Evolutionary conservation across 1,284 basidiomycete genomes (phyloP).

Genomic region (Rhodotorula mucilaginosa): DNA sequence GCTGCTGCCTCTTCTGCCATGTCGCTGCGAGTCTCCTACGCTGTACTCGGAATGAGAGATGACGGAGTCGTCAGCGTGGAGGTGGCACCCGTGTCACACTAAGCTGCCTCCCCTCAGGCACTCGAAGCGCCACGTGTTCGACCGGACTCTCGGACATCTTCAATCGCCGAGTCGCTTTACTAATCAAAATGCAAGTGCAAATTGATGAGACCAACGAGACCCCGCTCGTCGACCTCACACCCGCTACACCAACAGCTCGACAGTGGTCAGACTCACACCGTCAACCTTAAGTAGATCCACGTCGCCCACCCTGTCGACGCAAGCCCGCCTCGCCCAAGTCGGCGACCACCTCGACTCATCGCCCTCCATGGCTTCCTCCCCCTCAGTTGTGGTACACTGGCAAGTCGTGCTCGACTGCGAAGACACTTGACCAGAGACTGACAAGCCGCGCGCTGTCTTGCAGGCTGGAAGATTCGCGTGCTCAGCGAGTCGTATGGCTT

Average conservation of each 20-base stretch:
- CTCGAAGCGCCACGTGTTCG: too few species aligned
- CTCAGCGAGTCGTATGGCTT: constrained; percentile 42
- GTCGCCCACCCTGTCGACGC: constrained; percentile 4
- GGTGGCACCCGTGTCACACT: too few species aligned
- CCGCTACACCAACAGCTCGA: too few species aligned
- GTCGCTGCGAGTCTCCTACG: too few species aligned
- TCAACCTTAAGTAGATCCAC: background rate
- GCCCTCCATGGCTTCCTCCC: background rate
- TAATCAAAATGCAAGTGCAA: too few species aligned
- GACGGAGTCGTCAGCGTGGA: too few species aligned
- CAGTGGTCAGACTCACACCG: background rate
- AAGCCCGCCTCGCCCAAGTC: constrained; percentile 1
- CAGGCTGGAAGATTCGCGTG: constrained; percentile 42
- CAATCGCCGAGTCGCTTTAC: too few species aligned
- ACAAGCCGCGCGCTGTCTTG: background rate
- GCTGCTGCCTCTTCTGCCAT: background rate
- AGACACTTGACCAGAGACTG: accelerated
- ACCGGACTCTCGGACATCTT: too few species aligned
- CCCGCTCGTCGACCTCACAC: too few species aligned
- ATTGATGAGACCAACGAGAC: too few species aligned
- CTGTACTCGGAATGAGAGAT: too few species aligned
- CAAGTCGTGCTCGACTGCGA: background rate
- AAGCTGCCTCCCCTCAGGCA: too few species aligned
- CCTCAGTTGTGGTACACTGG: constrained; percentile 21
- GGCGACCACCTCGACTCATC: constrained; percentile 4